Percentiles rank a stretch among this genome's conserved stretches.
Conservation (phyloP, 352 stramenopile species). For the Phytophthora multivora region DNA sequence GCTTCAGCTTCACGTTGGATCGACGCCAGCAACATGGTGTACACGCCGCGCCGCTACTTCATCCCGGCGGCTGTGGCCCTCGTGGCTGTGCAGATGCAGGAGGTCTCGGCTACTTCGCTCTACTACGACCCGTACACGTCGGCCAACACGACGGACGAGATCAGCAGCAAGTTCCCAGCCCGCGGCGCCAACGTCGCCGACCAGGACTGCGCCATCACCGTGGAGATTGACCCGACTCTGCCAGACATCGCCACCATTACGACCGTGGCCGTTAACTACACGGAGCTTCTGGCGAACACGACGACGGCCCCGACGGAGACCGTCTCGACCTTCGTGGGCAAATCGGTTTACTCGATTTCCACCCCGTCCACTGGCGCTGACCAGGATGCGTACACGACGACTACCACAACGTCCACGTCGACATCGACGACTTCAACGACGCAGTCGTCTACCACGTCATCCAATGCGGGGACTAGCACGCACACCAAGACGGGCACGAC, state of each 20-base stretch:
- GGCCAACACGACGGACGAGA: slow-evolving; percentile 16
- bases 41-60: slow-evolving; percentile 27
- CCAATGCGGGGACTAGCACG: slow-evolving; percentile 2
- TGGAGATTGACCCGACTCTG: slow-evolving; percentile 24
- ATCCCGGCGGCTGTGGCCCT: slow-evolving; percentile 19
- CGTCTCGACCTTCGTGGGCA: slow-evolving; percentile 25
- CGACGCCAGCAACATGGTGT: slow-evolving; percentile 24
- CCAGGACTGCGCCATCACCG: slow-evolving; percentile 24
- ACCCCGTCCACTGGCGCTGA: slow-evolving; percentile 14
- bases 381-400: slow-evolving; percentile 33
- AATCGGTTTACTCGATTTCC: not conserved
- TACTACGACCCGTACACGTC: slow-evolving; percentile 22
- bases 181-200: slow-evolving; percentile 16
- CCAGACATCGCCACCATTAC: slow-evolving; percentile 27
- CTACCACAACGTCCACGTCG: slow-evolving; percentile 17
- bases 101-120: slow-evolving; percentile 13
- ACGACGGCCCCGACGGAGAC: slow-evolving; percentile 21
- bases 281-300: slow-evolving; percentile 29
- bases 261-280: slow-evolving; percentile 17
- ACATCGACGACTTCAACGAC: slow-evolving; percentile 14
- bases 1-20: not conserved
- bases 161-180: slow-evolving; percentile 24
- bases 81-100: slow-evolving; percentile 26
- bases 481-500: slow-evolving; percentile 28
- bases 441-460: slow-evolving; percentile 17